Conservation (phyloP, 192 early-diverging fungal species). For the Coemansia sp. region DNA sequence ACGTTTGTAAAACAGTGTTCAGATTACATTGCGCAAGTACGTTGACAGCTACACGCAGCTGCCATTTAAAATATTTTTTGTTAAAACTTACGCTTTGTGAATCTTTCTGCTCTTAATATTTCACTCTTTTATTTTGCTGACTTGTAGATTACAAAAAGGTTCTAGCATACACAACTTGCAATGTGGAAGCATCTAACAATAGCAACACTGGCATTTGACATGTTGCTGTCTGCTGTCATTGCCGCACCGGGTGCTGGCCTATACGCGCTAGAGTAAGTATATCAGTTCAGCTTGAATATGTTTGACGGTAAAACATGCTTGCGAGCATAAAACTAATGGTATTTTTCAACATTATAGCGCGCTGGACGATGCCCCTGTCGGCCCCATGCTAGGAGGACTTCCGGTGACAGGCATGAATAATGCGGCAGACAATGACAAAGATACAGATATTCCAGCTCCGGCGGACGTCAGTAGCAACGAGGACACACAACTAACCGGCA, state of each 20-base stretch:
- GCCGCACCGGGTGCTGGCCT: conserved; percentile 8
- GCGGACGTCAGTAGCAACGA: neutral
- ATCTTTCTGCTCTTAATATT: too few relatives aligned
- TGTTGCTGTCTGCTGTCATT: conserved; percentile 21
- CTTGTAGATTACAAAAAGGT: neutral
- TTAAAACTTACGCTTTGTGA: too few relatives aligned
- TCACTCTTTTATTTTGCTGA: neutral
- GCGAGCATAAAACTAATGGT: neutral
- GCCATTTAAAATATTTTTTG: neutral
- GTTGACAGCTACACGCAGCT: neutral
- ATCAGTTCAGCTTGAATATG: neutral
- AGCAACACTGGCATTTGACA: conserved; percentile 37
- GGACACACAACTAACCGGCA: conserved; percentile 4
- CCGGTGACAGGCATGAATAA: conserved; percentile 36
- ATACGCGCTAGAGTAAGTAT: conserved; percentile 16
- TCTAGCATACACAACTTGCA: conserved; percentile 1
- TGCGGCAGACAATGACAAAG: conserved; percentile 7
- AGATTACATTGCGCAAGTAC: neutral
- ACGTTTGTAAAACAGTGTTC: neutral
- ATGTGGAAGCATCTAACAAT: conserved; percentile 52
- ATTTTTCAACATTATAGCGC: conserved; percentile 1
- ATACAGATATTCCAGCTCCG: neutral
- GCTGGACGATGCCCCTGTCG: neutral
- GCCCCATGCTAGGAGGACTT: conserved; percentile 24
- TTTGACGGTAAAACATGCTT: neutral